Evolutionary conservation across 2,329 filamentous ascomycete species (phyloP), one percentile per base, ranked within the genome.

Genomic region (Magnaporthiopsis poae): DNA sequence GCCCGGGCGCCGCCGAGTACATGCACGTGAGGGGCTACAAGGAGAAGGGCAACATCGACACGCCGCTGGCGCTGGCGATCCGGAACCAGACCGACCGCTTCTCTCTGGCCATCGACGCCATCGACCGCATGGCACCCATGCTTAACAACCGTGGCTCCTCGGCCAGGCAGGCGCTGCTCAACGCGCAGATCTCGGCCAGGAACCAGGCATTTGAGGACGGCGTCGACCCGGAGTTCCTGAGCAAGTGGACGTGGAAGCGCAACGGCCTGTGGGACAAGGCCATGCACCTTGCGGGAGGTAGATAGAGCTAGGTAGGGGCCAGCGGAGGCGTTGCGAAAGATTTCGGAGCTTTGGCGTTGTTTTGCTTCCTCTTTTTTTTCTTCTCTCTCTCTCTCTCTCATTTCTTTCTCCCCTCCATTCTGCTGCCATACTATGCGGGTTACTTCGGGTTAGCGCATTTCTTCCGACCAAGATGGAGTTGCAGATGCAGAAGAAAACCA

Each of bases 11-110:
- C 74, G 74, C 81, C 62, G 87, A 90, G 76, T 21, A 33, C 61
- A 76, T 92, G 69, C 86, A 90, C 71, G 90, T 93, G n/a, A 82
- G 87, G 39, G 90, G 90, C 1, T 93, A 92, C 80, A 87, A 84
- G 73, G 90, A 93, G 80, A 92, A 93, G 82, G 90, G 90, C 62
- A 93, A 92, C 75, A 92, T 92, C 71, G 89, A 93, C 74, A 92
- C 90, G 0, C 90, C 90, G 1, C 85, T 92, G 27, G 90, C 92
- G 77, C 79, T 93, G 69, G 90, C 90, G 35, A 90, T 92, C 73
- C 83, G 89, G 68, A 93, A 93, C 77, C 82, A 88, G 72, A 90
- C 89, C 0, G 90, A 93, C 77, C 83, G 90, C 35, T 93, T 89
- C 78, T 90, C 87, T 71, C 78, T 93, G 56, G 90, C 90, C 12